These are phyloP conservation scores for Skeletonema costatum DNA, from an alignment of 108 stramenopile genomes.

Conservation along the genomic window DNA sequence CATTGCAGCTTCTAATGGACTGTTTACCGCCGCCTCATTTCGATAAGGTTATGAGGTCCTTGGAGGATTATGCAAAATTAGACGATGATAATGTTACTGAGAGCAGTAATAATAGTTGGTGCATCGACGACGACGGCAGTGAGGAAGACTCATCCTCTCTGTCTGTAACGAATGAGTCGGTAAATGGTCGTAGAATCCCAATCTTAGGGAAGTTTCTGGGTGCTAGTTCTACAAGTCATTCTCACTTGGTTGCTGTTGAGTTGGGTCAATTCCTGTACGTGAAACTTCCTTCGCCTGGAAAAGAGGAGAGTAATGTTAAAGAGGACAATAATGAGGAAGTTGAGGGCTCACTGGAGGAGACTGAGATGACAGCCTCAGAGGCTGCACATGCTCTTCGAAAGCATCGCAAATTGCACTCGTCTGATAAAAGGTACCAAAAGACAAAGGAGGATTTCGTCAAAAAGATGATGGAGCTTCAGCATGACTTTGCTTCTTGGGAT, in stretches of 20 bases:
- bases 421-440: slow-evolving; percentile 38
- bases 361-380: neutral
- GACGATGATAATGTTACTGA: slow-evolving; percentile 5
- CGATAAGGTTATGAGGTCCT: slow-evolving; percentile 33
- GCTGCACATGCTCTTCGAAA: slow-evolving; percentile 8
- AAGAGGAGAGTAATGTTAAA: neutral
- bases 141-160: neutral
- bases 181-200: slow-evolving; percentile 21
- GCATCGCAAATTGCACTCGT: slow-evolving; percentile 9
- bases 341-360: neutral
- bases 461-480: slow-evolving; percentile 38
- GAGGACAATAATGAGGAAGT: neutral
- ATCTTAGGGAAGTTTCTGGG: slow-evolving; percentile 19
- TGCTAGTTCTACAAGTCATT: slow-evolving; percentile 26
- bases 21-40: slow-evolving; percentile 36
- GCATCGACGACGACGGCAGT: slow-evolving; percentile 9
- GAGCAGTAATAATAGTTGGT: slow-evolving; percentile 11
- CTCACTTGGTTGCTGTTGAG: slow-evolving; percentile 51
- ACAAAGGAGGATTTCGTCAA: slow-evolving; percentile 24
- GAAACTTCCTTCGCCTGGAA: slow-evolving; percentile 14
- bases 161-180: neutral
- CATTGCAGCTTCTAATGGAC: slow-evolving; percentile 28
- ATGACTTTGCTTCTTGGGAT: slow-evolving; percentile 41
- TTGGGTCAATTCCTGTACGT: slow-evolving; percentile 52
- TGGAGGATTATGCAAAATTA: slow-evolving; percentile 25